phyloP scores from a whole-genome alignment of 495 filamentous ascomycete species.

The Schizothecium vesticola region DNA sequence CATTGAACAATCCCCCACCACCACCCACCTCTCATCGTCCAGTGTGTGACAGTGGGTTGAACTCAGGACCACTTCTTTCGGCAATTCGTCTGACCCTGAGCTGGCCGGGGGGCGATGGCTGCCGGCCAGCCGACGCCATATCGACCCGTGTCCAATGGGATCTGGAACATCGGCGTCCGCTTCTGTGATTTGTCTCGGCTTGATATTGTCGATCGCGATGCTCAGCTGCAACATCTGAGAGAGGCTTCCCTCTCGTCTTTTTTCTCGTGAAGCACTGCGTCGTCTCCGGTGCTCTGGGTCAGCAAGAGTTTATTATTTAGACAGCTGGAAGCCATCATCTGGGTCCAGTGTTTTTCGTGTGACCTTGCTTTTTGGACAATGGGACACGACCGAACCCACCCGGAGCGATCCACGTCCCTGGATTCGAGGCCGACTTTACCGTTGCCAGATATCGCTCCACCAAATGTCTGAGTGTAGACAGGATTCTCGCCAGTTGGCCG shows the following conservation, averaged over 20 bases:
- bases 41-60: not conserved
- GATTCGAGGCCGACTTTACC: not conserved
- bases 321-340: not conserved
- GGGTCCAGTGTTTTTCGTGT: not conserved
- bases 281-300: constrained; percentile 9
- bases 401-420: not conserved
- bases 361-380: not conserved
- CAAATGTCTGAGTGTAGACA: not conserved
- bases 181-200: not conserved
- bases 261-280: not conserved
- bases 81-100: constrained; percentile 19
- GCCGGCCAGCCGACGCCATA: constrained; percentile 16
- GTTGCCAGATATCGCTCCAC: not conserved
- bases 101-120: constrained; percentile 8
- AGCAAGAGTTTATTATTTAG: not conserved
- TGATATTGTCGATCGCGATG: constrained; percentile 14
- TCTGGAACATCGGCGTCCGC: constrained; percentile 1
- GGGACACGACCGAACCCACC: not conserved
- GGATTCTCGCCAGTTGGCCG: not conserved
- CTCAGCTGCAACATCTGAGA: constrained; percentile 7
- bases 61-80: constrained; percentile 7
- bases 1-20: not conserved
- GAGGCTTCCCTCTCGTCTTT: not conserved
- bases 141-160: constrained; percentile 13
- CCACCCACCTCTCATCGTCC: not conserved